Evolutionary conservation across 108 stramenopile genomes (phyloP).

Genomic region (Fragilaria radians): DNA sequence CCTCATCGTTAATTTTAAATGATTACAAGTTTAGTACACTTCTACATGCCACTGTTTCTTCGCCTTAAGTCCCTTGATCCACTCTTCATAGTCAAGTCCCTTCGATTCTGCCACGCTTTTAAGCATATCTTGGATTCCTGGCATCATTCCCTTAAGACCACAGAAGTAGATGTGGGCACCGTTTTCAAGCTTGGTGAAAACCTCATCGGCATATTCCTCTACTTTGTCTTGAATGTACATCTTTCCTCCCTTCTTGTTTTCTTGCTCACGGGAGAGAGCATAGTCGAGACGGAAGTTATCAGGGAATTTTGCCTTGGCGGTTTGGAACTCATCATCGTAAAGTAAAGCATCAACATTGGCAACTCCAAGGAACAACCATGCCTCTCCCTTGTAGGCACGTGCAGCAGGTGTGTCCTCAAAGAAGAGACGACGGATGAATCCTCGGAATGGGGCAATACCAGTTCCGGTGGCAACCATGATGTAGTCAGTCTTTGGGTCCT

Average conservation of each 20-base stretch:
- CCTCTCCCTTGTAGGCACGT: constrained; percentile 86
- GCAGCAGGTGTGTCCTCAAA: constrained; percentile 88
- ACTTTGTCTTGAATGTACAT: constrained; percentile 99
- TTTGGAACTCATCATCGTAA: constrained; percentile 95
- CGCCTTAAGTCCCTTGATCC: constrained; percentile 82
- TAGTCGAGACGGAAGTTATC: constrained; percentile 94
- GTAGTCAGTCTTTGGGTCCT: constrained; percentile 86
- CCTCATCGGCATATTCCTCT: constrained; percentile 94
- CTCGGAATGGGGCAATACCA: constrained; percentile 96
- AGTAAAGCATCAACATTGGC: constrained; percentile 91
- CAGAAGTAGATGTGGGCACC: constrained; percentile 98
- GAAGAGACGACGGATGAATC: constrained; percentile 95
- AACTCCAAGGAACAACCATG: constrained; percentile 97
- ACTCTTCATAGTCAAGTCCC: constrained; percentile 81
- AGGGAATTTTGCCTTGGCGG: constrained; percentile 72
- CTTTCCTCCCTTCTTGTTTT: constrained; percentile 91
- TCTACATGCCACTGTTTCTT: constrained; percentile 90
- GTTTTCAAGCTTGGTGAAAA: constrained; percentile 81
- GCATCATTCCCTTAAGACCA: constrained; percentile 98
- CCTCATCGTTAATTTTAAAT: too few species aligned
- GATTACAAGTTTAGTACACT: constrained; percentile 63
- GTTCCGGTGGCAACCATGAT: constrained; percentile 99
- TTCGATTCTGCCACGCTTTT: constrained; percentile 75
- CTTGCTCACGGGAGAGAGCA: constrained; percentile 93
- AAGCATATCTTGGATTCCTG: constrained; percentile 93